Conservation (phyloP, 2,329 filamentous ascomycete species). For the Beauveria pseudobassiana region DNA sequence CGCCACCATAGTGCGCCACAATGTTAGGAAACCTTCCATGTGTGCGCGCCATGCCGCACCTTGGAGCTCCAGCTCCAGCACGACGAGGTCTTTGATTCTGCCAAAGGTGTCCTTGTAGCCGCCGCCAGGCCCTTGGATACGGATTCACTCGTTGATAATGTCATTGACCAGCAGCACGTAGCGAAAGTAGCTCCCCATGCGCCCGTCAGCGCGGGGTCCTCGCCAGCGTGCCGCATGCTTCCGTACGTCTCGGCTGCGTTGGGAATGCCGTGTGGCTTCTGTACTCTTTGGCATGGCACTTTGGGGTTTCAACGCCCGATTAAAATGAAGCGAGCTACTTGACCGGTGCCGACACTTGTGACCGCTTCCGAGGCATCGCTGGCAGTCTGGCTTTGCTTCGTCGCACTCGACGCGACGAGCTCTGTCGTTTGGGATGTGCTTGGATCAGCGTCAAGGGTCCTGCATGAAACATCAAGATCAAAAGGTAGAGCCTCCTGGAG, state of each 20-base stretch:
- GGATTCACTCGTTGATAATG: neutral
- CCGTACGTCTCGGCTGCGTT: neutral
- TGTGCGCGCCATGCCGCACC: too few relatives aligned
- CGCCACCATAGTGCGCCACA: neutral
- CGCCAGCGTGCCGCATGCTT: neutral
- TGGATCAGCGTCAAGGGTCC: neutral
- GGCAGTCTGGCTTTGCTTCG: slow-evolving; percentile 2
- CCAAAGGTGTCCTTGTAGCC: neutral
- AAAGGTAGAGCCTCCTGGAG: too few relatives aligned
- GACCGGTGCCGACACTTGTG: neutral
- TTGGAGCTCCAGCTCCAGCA: neutral
- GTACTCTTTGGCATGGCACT: neutral
- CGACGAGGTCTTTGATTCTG: neutral
- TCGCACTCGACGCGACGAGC: neutral
- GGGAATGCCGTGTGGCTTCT: neutral
- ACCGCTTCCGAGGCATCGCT: neutral
- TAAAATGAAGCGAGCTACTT: too few relatives aligned
- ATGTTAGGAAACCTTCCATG: neutral
- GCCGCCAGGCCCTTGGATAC: neutral
- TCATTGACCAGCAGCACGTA: neutral
- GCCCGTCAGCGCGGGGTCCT: neutral
- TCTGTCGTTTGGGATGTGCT: neutral
- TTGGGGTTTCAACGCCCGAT: too few relatives aligned
- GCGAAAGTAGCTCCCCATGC: neutral
- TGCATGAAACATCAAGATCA: neutral